Conservation (phyloP, 805 yeast genomes). For the Metschnikowia rubicola region DNA sequence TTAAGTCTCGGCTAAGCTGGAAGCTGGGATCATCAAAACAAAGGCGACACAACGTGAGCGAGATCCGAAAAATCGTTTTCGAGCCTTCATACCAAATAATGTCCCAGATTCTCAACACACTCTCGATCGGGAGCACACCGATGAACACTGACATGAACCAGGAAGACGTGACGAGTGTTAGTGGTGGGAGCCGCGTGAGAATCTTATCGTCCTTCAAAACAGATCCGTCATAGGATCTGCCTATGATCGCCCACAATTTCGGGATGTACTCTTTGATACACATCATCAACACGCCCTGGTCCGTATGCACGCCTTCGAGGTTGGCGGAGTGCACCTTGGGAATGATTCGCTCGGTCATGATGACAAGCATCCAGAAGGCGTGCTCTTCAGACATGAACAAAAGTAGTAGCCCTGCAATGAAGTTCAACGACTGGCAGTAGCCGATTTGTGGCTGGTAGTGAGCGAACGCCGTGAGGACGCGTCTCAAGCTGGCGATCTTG, state of each 20-base stretch:
- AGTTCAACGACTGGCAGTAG: conserved; percentile 92
- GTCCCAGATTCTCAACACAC: conserved; percentile 90
- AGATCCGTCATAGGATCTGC: conserved; percentile 38
- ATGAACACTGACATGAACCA: conserved; percentile 99
- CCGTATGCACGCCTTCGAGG: conserved; percentile 90
- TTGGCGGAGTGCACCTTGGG: conserved; percentile 91
- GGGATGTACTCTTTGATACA: conserved; percentile 84
- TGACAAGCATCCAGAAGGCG: conserved; percentile 94
- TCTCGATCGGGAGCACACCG: conserved; percentile 84
- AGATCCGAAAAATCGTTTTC: conserved; percentile 76
- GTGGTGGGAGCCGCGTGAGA: conserved; percentile 77
- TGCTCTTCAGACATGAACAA: conserved; percentile 86
- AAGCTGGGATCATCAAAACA: conserved; percentile 63
- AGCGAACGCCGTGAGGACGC: conserved; percentile 82
- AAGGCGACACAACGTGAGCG: conserved; percentile 73
- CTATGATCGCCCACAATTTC: conserved; percentile 61
- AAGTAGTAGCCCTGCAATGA: conserved; percentile 81
- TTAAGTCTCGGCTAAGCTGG: conserved; percentile 15
- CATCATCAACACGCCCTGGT: conserved; percentile 90
- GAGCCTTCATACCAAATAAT: conserved; percentile 90
- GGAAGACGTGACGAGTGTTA: conserved; percentile 88
- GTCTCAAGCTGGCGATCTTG: conserved; percentile 65
- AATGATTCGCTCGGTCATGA: conserved; percentile 76
- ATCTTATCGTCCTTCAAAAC: conserved; percentile 47
- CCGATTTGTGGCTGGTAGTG: conserved; percentile 86